Base-by-base conservation (phyloP, 1,284 basidiomycete genomes). In the Ceratobasidium sp. region DNA sequence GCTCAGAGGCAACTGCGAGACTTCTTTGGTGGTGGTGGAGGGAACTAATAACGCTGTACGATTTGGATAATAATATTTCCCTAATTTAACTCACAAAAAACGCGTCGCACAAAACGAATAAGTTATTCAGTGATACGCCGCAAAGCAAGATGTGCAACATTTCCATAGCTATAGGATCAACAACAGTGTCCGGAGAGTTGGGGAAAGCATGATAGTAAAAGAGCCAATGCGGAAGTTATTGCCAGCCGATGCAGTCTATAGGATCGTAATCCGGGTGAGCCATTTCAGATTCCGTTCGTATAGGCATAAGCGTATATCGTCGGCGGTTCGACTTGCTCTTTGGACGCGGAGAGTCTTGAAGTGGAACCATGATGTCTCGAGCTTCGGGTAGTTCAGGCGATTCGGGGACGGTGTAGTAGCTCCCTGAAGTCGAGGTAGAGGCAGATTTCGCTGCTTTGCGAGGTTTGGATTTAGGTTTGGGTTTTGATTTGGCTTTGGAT, bases 1-100 rank as follows among this genome's bases (percentile, higher is more conserved):
- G 90, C 90, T 78, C 95, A 97, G 84, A 88, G 89, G 80, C 90
- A 92, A 82, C 91, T 96, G 77, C 89, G 93, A 20, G 89, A 90
- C 4, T 96, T 95, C 87, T 94, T 96, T 82, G 90, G 88, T n/a
- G 91, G 92, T 2, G 87, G 82, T 15, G 79, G 78, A 69, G 72
- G 66, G 26, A 26, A 51, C 49, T 61, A 60, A 42, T 2, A 60
- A 3, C 39, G 23, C 55, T 20, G 46, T 40, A 60, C 23, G 18
- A 26, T 28, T 53, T 12, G n/a, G n/a, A n/a, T n/a, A n/a, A 56
- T 10, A 64, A n/a, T 64, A 40, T 64, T 9, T 20, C 40, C 23
- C n/a, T 20, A 3, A 4, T 26, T 39, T 64, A 18, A 40, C 42
- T n/a, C 28, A 63, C 40, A n/a, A 20, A 20, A 15, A 63, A 9